Conservation (phyloP, 2,329 filamentous ascomycete species). For the Microcyclosporella mali region DNA sequence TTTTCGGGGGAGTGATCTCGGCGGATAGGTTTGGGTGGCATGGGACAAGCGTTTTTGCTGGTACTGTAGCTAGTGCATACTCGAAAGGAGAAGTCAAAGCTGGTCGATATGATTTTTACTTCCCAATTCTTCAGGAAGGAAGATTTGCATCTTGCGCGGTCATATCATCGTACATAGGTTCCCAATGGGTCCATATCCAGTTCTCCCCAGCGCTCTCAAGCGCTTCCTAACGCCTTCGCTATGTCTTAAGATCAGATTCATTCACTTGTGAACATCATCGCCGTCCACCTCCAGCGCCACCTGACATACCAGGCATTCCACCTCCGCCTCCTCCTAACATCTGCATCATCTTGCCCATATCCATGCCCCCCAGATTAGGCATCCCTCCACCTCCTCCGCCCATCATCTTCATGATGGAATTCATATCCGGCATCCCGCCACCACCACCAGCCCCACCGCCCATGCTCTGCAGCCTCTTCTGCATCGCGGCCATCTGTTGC, state of each 20-base stretch:
- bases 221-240: conserved; percentile 2
- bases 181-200: too few species aligned
- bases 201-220: too few species aligned
- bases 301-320: conserved; percentile 5
- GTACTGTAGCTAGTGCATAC: too few species aligned
- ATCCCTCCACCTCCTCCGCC: conserved; percentile 60
- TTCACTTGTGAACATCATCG: neutral
- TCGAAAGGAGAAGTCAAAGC: too few species aligned
- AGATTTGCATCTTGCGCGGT: too few species aligned
- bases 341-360: conserved; percentile 68
- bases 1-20: too few species aligned
- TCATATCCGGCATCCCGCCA: conserved; percentile 73
- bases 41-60: too few species aligned
- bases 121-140: too few species aligned
- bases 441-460: conserved; percentile 63
- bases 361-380: conserved; percentile 51
- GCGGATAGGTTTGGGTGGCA: too few species aligned
- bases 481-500: conserved; percentile 93
- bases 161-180: too few species aligned
- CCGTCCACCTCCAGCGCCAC: conserved; percentile 42
- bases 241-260: neutral
- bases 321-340: conserved; percentile 59
- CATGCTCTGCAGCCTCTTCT: conserved; percentile 90
- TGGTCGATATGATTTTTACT: too few species aligned
- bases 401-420: conserved; percentile 86